Evolutionary conservation across 83 land plant species (phyloP), one percentile per base, ranked within the genome.

Genomic region (Thuja plicata): DNA sequence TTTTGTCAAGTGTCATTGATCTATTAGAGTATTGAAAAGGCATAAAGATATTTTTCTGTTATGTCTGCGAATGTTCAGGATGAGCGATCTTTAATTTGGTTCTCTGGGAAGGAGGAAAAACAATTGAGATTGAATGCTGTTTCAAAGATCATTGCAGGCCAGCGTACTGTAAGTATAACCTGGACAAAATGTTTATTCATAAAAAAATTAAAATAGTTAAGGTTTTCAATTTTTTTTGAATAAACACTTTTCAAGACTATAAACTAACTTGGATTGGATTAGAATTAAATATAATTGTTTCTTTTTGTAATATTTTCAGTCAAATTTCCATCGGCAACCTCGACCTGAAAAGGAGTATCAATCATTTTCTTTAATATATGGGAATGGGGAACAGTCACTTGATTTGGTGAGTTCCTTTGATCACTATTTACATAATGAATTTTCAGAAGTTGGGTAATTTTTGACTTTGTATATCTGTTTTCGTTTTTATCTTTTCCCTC

Each of bases 281-380:
- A 70, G 19, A 62, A 27, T 66, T 60, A 66, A 16, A 66, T 27
- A 19, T 17, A 21, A 19, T 41, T 27, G 40, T 38, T 66, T 8
- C 52, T 52, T 88, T 41, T 17, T 48, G 83, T 48, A 87, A 43
- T 40, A 52, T 5, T 89, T 27, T 54, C 90, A 96, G 97, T 90
- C 92, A 79, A 94, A 92, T 88, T 95, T 96, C 90, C 93, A 90
- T 35, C 88, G 94, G 41, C 95, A 93, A 55, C 93, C 92, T 50
- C 92, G 91, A 60, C 90, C 91, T 48, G 95, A 91, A 60, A 95
- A 91, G 90, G 93, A 95, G 86, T 89, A 85, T 85, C 96, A 94
- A 87, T 95, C 97, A 3, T 93, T 96, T 86, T 96, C 97, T 52
- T 91, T 96, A 38, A 90, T 96, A 17, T 92, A 94, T 89, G 88